These are phyloP conservation scores for Truncatella angustata DNA, from an alignment of 2,329 filamentous ascomycete genomes.

Conservation along the genomic window DNA sequence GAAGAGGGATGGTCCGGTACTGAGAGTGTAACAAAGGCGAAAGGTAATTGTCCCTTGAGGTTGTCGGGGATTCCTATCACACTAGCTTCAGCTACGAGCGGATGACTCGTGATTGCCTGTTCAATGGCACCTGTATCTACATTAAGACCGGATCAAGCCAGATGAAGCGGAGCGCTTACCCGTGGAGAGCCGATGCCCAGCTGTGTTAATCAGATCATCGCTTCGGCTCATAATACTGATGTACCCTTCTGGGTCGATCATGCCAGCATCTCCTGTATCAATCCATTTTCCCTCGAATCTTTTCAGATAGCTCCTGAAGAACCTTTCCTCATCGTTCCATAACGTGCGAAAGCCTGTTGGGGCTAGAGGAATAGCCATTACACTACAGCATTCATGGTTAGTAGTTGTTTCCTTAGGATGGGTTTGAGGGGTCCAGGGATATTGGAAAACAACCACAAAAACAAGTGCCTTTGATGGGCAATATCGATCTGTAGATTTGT, in stretches of 20 bases:
- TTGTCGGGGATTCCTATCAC: conserved; percentile 83
- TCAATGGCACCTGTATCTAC: conserved; percentile 70
- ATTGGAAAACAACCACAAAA: too few species aligned
- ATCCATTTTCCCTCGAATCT: conserved; percentile 81
- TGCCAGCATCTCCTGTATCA: conserved; percentile 87
- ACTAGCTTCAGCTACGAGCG: conserved; percentile 76
- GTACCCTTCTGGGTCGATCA: conserved; percentile 74
- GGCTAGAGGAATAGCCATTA: conserved; percentile 76
- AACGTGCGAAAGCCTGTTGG: conserved; percentile 84
- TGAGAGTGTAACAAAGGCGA: conserved; percentile 73
- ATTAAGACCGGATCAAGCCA: background rate
- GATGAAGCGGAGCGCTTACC: conserved; percentile 41
- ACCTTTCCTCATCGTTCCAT: conserved; percentile 82
- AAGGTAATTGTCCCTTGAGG: conserved; percentile 87
- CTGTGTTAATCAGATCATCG: conserved; percentile 95
- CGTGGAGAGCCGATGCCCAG: conserved; percentile 85
- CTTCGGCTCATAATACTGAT: conserved; percentile 62
- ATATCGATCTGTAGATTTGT: too few species aligned
- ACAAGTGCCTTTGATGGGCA: too few species aligned
- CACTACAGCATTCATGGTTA: too few species aligned
- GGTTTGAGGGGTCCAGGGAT: too few species aligned
- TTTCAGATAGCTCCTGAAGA: conserved; percentile 81
- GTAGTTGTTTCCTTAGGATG: too few species aligned
- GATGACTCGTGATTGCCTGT: conserved; percentile 82
- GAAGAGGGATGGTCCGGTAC: conserved; percentile 46